Evolutionary conservation across 257 asterid species (phyloP), one percentile per base, ranked within the genome.

Genomic region (Lithospermum erythrorhizon): DNA sequence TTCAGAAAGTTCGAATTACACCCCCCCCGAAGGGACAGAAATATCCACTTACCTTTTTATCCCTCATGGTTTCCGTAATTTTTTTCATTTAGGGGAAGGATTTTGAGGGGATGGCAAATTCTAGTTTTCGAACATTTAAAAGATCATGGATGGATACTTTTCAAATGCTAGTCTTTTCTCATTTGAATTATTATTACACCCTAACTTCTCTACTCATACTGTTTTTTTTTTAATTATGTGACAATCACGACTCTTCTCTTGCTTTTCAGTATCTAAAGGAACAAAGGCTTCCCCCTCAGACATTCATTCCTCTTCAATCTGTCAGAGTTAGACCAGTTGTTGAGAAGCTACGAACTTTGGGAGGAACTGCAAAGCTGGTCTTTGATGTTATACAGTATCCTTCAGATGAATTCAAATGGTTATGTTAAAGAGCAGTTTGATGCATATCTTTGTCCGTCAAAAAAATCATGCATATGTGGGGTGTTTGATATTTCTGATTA

Each of bases 361-460:
- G 89, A 58, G 97, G 99, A 75, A 89, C 96, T 35, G 87, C 99
- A 19, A 89, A 81, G 90, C 86, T 93, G 66, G 73, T 71, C 58
- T 93, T 84, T 80, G 97, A 93, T 80, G 95, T 93, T 55, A 84
- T 93, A 70, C 89, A 86, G 90, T 93, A 93, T 93, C 99, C 99
- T 84, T 67, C 25, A 41, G 49, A 41, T 41, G 13, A 41, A 13
- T 13, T 41, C 49, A 41, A 41, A 11, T 0, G 3, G 49, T 2
- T 13, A 41, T 41, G 16, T 41, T 11, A 41, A 41, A 41, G 49
- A 41, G 49, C 49, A 1, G 49, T 41, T 37, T 14, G 49, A 41
- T 41, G 18, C 18, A 41, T 41, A 41, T 41, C 17, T 41, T 41
- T 41, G 49, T 13, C 17, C 18, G 16, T 41, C 18, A 13, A 3